Evolutionary conservation across 495 filamentous ascomycete species (phyloP), one percentile per base, ranked within the genome.

Genomic region (Mytilinidion resinicola): DNA sequence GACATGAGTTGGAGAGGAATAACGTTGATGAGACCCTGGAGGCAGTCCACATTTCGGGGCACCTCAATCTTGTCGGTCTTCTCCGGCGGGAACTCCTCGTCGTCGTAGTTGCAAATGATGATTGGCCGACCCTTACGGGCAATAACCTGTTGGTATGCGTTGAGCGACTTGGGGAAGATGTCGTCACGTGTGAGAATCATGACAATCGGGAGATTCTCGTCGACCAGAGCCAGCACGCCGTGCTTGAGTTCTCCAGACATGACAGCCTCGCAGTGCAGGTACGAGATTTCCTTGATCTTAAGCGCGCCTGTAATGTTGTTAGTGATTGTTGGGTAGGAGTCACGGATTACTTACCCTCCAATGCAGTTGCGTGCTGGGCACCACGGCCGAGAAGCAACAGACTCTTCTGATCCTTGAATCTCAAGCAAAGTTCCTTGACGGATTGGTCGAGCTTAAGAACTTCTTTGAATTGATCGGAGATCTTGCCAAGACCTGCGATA

Each of bases 201-300:
- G 77, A 98, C 96, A 73, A 98, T 98, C 55, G 93, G 93, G 33
- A 98, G 82, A 72, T 95, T 90, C 80, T 97, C 93, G 69, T 98
- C 93, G 44, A 98, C 93, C 57, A 98, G 81, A 47, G 93, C 93
- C 68, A 98, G 79, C 55, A 98, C 93, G 77, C 93, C 93, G 72
- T 98, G 93, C 79, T 98, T 98, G 62, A 98, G 76, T 76, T 98
- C 93, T 70, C 93, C 93, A 57, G 93, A 97, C 93, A 98, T 98
- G 74, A 98, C 93, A 68, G 93, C 93, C 78, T 98, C 93, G 73
- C 93, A 98, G 73, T 98, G 93, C 51, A 98, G 87, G 73, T 98
- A 98, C 46, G 93, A 97, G 64, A 98, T 98, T 77, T 98, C 93
- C 82, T 98, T 98, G 71, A 98, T 98, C 79, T 98, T 98, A 37